A percentile compares a stretch with the other conserved stretches of the same genome.
These are phyloP conservation scores for Thielaviopsis ethacetica DNA, from an alignment of 2,329 filamentous ascomycete species.

Conservation along the genomic window DNA sequence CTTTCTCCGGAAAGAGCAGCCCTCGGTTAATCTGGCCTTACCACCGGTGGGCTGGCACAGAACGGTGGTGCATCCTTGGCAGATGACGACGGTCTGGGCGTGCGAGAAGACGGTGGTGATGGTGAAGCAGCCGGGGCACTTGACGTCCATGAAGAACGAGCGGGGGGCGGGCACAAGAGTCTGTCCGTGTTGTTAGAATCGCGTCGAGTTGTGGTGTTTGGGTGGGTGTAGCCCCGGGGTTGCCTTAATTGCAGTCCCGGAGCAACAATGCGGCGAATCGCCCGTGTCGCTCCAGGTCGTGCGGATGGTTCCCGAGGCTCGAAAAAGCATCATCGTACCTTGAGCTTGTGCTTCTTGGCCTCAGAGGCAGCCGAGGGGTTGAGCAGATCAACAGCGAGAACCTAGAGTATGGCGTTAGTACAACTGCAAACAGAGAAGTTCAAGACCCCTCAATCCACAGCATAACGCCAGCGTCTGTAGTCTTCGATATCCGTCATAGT, in stretches of 20 bases:
- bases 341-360: conserved; percentile 99
- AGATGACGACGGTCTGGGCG: conserved; percentile 99
- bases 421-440: conserved; percentile 14
- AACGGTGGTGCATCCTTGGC: conserved; percentile 97
- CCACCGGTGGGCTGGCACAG: conserved; percentile 99
- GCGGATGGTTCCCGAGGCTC: not conserved
- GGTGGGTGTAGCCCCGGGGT: not conserved
- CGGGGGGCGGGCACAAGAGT: conserved; percentile 88
- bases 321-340: conserved; percentile 42
- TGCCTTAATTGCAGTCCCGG: not conserved
- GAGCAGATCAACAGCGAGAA: conserved; percentile 99
- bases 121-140: conserved; percentile 99
- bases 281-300: not conserved
- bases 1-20: conserved; percentile 99
- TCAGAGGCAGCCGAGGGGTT: conserved; percentile 96
- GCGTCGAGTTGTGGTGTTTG: not conserved
- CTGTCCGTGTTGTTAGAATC: conserved; percentile 28
- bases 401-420: conserved; percentile 45
- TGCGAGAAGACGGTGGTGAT: conserved; percentile 99
- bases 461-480: conserved; percentile 12
- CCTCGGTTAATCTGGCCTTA: conserved; percentile 97
- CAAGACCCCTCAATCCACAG: conserved; percentile 13
- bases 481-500: conserved; percentile 12
- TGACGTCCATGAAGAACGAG: conserved; percentile 99
- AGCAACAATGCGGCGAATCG: not conserved